Evolutionary conservation across 176 grass and related monocot species (phyloP).

Genomic region (Eleusine indica): DNA sequence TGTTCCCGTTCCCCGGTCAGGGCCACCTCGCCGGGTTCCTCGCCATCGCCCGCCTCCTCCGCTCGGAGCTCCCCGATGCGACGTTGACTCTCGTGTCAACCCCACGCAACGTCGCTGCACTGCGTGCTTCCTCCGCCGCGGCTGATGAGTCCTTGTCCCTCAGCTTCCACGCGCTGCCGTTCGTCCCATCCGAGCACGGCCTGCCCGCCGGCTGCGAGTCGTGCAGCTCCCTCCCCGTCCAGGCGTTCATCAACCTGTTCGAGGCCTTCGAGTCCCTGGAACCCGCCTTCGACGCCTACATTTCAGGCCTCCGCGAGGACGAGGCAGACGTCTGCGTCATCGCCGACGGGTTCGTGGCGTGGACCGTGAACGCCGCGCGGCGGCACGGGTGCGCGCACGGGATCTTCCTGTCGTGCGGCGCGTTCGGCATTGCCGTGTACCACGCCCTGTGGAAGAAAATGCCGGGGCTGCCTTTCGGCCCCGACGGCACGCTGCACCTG

Average conservation of each 20-base stretch:
- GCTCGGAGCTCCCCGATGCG: background rate
- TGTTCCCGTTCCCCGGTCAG: constrained; percentile 39
- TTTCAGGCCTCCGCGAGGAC: background rate
- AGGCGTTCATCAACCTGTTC: constrained; percentile 10
- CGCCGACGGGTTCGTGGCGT: constrained; percentile 38
- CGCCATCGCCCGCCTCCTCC: constrained; percentile 33
- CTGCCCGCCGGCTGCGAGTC: constrained; percentile 36
- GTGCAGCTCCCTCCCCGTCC: background rate
- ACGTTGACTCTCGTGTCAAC: constrained; percentile 44
- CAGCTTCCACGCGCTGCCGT: constrained; percentile 33
- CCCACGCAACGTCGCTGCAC: constrained; percentile 4
- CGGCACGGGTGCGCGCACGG: constrained; percentile 30
- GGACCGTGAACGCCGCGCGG: constrained; percentile 42
- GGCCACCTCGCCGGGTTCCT: constrained; percentile 45
- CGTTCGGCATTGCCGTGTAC: constrained; percentile 33
- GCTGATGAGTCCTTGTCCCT: background rate
- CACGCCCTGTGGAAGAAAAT: constrained; percentile 13
- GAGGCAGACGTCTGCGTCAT: background rate
- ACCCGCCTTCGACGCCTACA: constrained; percentile 39
- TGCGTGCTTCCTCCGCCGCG: background rate
- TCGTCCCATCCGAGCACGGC: constrained; percentile 32
- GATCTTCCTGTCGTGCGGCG: constrained; percentile 30
- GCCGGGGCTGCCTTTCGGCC: background rate
- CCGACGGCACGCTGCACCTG: background rate
- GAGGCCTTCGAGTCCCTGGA: constrained; percentile 18